Percentiles rank a stretch among this genome's conserved stretches.
These are phyloP conservation scores for Diospyros kaki DNA, from an alignment of 148 eudicot genomes.

Conservation along the genomic window DNA sequence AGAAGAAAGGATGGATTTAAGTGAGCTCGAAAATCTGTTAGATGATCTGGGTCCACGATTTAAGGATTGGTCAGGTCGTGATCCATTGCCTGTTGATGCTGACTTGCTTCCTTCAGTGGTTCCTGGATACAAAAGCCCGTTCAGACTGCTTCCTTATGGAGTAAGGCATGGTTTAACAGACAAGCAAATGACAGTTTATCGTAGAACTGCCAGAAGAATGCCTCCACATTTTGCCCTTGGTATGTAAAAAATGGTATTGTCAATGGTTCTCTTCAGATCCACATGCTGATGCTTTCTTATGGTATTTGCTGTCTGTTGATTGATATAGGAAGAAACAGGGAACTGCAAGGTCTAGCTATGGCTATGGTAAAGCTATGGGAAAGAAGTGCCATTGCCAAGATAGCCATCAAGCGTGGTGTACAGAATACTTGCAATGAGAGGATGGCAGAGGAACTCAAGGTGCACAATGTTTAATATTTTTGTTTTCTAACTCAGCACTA, in stretches of 20 bases:
- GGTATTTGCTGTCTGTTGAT: conserved; percentile 11
- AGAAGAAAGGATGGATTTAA: conserved; percentile 49
- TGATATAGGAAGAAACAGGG: conserved; percentile 76
- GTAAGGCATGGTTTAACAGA: conserved; percentile 47
- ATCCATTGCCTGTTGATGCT: conserved; percentile 87
- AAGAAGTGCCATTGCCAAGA: conserved; percentile 88
- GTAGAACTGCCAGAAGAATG: conserved; percentile 64
- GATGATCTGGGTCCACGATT: conserved; percentile 81
- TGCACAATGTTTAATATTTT: conserved; percentile 12
- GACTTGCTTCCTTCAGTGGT: conserved; percentile 79
- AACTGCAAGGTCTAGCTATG: conserved; percentile 84
- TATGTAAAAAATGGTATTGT: conserved; percentile 23
- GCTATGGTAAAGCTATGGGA: conserved; percentile 95
- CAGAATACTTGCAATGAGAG: conserved; percentile 74
- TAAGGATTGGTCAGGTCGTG: conserved; percentile 79
- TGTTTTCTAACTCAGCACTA: not conserved
- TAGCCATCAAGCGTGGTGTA: conserved; percentile 95
- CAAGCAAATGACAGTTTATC: conserved; percentile 54
- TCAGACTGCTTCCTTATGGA: conserved; percentile 79
- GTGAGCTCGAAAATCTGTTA: conserved; percentile 55
- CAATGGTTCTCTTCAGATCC: not conserved
- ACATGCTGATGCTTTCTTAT: conserved; percentile 1
- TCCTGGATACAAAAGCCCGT: conserved; percentile 66
- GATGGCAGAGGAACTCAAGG: conserved; percentile 96
- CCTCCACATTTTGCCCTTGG: conserved; percentile 97